Evolutionary conservation across 2,329 filamentous ascomycete genomes (phyloP).

Genomic region (Beauveria brongniartii): DNA sequence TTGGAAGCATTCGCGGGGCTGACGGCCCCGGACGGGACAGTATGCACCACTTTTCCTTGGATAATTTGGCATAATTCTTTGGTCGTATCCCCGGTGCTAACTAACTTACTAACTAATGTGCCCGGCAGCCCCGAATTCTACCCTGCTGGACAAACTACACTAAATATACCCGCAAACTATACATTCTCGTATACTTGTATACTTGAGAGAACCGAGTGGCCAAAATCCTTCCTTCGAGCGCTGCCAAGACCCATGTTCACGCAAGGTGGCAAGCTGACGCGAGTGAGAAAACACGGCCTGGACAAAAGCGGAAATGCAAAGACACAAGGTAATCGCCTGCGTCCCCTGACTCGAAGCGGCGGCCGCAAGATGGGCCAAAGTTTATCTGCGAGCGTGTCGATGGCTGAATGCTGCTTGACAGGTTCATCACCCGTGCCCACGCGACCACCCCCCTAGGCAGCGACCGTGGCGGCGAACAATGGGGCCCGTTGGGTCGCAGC

Average conservation of each 20-base stretch:
- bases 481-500: slow-evolving; percentile 5
- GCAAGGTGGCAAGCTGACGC: background rate
- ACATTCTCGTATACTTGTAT: background rate
- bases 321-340: background rate
- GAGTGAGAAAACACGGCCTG: background rate
- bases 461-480: slow-evolving; percentile 3
- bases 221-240: background rate
- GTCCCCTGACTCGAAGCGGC: slow-evolving; percentile 7
- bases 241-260: slow-evolving; percentile 10
- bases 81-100: slow-evolving; percentile 1
- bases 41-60: background rate
- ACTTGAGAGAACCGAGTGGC: background rate
- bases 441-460: slow-evolving; percentile 6
- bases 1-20: slow-evolving; percentile 4
- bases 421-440: slow-evolving; percentile 5
- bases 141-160: background rate
- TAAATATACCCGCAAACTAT: background rate
- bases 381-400: background rate
- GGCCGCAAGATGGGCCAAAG: background rate
- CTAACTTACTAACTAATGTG: background rate
- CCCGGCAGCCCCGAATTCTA: background rate
- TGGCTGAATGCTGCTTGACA: background rate
- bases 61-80: background rate
- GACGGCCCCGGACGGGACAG: background rate
- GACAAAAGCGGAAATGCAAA: slow-evolving; percentile 5